phyloP scores from a whole-genome alignment of 768 basidiomycete species.

The Pulveroboletus frians region DNA sequence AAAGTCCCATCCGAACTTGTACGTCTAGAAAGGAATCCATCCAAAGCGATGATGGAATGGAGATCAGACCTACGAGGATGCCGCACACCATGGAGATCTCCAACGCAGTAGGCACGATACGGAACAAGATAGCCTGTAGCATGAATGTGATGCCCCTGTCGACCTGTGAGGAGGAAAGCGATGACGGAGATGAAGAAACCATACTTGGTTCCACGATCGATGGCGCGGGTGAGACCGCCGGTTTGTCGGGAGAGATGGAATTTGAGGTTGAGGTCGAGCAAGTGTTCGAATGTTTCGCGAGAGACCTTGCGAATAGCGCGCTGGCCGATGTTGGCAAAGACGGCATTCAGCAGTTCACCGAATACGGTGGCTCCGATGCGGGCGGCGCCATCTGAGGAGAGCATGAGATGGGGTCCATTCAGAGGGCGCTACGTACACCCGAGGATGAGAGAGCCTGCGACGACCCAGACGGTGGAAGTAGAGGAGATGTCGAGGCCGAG shows the following conservation, averaged over 20 bases:
- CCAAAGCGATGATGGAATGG: not conserved
- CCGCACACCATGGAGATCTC: constrained; percentile 97
- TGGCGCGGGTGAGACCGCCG: constrained; percentile 91
- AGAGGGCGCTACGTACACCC: constrained; percentile 63
- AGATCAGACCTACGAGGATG: constrained; percentile 63
- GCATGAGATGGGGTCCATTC: not conserved
- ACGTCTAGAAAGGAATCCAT: constrained; percentile 53
- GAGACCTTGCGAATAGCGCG: constrained; percentile 92
- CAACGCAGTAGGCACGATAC: constrained; percentile 91
- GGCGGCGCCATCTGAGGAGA: constrained; percentile 73
- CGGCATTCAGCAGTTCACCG: constrained; percentile 88
- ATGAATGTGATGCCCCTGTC: constrained; percentile 92
- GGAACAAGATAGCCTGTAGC: constrained; percentile 87
- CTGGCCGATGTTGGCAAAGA: constrained; percentile 95
- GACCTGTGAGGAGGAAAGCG: not conserved
- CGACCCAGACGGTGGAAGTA: constrained; percentile 77
- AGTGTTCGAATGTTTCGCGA: constrained; percentile 90
- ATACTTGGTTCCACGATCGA: constrained; percentile 96
- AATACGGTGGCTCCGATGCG: constrained; percentile 87
- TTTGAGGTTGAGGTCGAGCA: constrained; percentile 83
- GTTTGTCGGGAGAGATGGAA: constrained; percentile 95
- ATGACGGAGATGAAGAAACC: constrained; percentile 11
- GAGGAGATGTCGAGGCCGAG: constrained; percentile 79
- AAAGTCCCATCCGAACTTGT: constrained; percentile 97
- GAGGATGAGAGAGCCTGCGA: constrained; percentile 84